phyloP scores from a whole-genome alignment of 2,329 filamentous ascomycete species.

The Aaosphaeria arxii region DNA sequence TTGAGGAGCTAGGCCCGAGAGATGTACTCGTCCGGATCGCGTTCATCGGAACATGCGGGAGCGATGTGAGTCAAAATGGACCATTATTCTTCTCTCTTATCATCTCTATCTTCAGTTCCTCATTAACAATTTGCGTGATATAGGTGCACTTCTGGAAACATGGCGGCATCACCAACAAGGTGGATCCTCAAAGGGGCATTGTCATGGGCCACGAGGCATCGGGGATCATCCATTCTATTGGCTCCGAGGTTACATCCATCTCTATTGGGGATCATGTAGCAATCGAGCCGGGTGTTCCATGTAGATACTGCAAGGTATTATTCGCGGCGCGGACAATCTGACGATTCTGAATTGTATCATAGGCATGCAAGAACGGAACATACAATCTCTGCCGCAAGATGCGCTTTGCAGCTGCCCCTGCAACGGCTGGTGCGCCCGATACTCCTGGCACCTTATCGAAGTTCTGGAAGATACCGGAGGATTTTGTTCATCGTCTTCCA shows the following conservation, averaged over 20 bases:
- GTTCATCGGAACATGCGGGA: slow-evolving; percentile 46
- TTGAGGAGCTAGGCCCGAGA: slow-evolving; percentile 33
- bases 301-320: slow-evolving; percentile 67
- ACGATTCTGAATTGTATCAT: no score
- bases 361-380: slow-evolving; percentile 76
- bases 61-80: slow-evolving; percentile 15
- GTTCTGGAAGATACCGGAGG: slow-evolving; percentile 85
- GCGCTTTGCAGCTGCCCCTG: slow-evolving; percentile 72
- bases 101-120: neutral
- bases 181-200: slow-evolving; percentile 76
- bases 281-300: slow-evolving; percentile 88
- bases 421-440: slow-evolving; percentile 48
- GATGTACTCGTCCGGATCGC: slow-evolving; percentile 46
- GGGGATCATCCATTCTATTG: slow-evolving; percentile 73
- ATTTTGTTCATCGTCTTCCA: slow-evolving; percentile 92
- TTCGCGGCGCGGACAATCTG: no score
- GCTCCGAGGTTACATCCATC: slow-evolving; percentile 55
- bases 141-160: slow-evolving; percentile 90
- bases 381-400: slow-evolving; percentile 91
- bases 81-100: neutral
- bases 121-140: neutral
- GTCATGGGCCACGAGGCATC: slow-evolving; percentile 93
- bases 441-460: slow-evolving; percentile 69
- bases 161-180: slow-evolving; percentile 80
- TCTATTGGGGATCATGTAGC: slow-evolving; percentile 84